phyloP scores from a whole-genome alignment of 1,284 basidiomycete species.

The Ganoderma sinense region DNA sequence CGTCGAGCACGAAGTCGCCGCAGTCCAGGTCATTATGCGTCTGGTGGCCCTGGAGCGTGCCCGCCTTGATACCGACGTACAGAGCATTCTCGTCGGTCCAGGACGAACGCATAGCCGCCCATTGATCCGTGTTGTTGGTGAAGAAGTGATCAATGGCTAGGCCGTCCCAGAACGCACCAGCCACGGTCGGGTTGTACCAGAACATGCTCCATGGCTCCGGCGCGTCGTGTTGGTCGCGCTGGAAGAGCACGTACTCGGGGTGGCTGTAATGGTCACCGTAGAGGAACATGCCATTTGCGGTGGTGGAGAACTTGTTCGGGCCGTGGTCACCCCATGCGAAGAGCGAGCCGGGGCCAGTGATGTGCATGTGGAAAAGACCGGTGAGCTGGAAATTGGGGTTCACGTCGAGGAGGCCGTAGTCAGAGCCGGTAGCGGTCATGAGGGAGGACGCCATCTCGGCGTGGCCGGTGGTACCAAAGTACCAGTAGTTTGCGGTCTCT shows the following conservation, averaged over 20 bases:
- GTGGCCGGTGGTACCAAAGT: conserved; percentile 92
- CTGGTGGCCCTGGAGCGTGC: conserved; percentile 80
- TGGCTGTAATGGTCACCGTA: conserved; percentile 73
- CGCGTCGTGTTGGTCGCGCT: conserved; percentile 91
- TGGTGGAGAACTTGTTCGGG: conserved; percentile 93
- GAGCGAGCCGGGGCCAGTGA: conserved; percentile 83
- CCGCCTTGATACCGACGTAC: conserved; percentile 91
- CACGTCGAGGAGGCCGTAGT: conserved; percentile 75
- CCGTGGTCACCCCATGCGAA: conserved; percentile 96
- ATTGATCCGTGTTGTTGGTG: conserved; percentile 73
- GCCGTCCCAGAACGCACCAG: conserved; percentile 93
- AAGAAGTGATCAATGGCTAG: conserved; percentile 87
- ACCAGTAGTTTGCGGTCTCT: conserved; percentile 97
- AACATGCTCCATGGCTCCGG: conserved; percentile 95
- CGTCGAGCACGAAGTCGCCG: conserved; percentile 96
- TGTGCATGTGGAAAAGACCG: conserved; percentile 92
- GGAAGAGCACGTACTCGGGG: conserved; percentile 86
- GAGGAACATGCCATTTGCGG: conserved; percentile 79
- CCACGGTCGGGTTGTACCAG: conserved; percentile 90
- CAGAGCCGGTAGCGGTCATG: conserved; percentile 85
- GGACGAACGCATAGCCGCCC: conserved; percentile 91
- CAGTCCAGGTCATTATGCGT: conserved; percentile 94
- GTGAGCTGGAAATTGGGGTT: conserved; percentile 82
- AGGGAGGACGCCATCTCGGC: conserved; percentile 93
- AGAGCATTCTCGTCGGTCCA: conserved; percentile 91